Base-by-base conservation (phyloP, 257 asterid species). In the Misopates orontium region DNA sequence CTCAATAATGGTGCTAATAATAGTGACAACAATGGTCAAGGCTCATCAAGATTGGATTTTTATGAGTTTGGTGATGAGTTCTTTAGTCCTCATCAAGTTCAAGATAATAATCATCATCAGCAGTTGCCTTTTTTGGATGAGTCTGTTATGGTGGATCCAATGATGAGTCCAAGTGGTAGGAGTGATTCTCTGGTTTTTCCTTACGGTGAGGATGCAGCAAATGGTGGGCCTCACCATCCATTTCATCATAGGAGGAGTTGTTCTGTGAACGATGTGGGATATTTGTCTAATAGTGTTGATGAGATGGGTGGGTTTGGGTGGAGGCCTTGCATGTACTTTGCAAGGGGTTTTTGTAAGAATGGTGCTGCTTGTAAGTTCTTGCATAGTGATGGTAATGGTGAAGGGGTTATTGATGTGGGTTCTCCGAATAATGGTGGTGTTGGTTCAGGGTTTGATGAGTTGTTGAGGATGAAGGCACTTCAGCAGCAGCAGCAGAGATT, bases 401-500 rank as follows among this genome's bases (percentile, higher is more conserved):
- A 75, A 36, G 62, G 68, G 31, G 22, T 55, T 60, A 84, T 77
- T 60, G 77, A 75, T 22, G 93, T 85, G 25, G 41, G 63, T 58
- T 85, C 96, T 10, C 96, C 95, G 1, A 44, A 23, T 22, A 58
- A 72, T 56, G 73, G 74, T 61, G 63, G 52, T 52, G n/a, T n/a
- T n/a, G 82, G 69, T 17, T 56, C 75, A n/a, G 87, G 87, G 60
- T 79, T 88, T 47, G 98, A 94, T 17, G 97, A 88, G 76, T 54
- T 90, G 72, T 45, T 90, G 77, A 84, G 90, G 39, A 64, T 88
- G 40, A 86, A 84, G 71, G 88, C 95, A 8, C 73, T 90, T 48
- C 97, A 92, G 74, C 95, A 87, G 66, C 97, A 92, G 74, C 95
- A 87, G 66, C 96, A 82, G 77, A 86, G 95, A 71, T 58, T 87